A percentile compares a stretch with the other conserved stretches of the same genome.
phyloP scores from a whole-genome alignment of 352 stramenopile genomes.

The Globisporangium canariense region DNA sequence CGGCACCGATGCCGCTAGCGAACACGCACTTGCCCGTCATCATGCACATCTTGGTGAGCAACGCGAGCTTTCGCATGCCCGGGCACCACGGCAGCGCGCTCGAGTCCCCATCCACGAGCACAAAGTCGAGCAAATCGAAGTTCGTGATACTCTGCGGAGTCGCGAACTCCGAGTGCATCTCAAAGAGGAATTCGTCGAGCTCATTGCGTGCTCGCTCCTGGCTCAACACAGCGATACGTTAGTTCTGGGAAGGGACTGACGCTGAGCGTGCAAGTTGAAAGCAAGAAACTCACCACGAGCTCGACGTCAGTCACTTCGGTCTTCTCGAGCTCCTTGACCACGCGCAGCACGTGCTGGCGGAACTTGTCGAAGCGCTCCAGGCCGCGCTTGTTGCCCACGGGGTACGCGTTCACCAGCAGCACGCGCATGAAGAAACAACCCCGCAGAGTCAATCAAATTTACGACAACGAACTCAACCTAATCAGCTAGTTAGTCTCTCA shows the following conservation, averaged over 20 bases:
- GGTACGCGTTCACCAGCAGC: slow-evolving; percentile 69
- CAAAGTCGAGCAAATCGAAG: slow-evolving; percentile 81
- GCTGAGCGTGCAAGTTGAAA: slow-evolving; percentile 4
- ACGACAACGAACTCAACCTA: background rate
- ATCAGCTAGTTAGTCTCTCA: background rate
- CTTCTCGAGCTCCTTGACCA: slow-evolving; percentile 57
- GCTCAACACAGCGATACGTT: background rate
- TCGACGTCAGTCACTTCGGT: slow-evolving; percentile 60
- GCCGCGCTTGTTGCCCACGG: slow-evolving; percentile 35
- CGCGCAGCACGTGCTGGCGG: slow-evolving; percentile 37
- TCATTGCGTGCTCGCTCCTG: slow-evolving; percentile 60
- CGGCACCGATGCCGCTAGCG: slow-evolving; percentile 53
- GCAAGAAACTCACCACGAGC: slow-evolving; percentile 42
- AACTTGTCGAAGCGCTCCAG: slow-evolving; percentile 49
- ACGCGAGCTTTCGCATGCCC: slow-evolving; percentile 51
- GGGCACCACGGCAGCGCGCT: slow-evolving; percentile 63
- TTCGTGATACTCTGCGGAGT: slow-evolving; percentile 65
- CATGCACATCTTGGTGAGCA: slow-evolving; percentile 85
- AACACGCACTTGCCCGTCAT: slow-evolving; percentile 86
- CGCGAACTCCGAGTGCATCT: slow-evolving; percentile 67
- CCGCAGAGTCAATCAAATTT: background rate
- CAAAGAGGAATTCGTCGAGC: slow-evolving; percentile 74
- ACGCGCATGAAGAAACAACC: slow-evolving; percentile 43
- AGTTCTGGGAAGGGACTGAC: background rate
- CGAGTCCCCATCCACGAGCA: slow-evolving; percentile 69